Evolutionary conservation across 495 filamentous ascomycete species (phyloP).

Genomic region (Staphylotrichum longicolle): DNA sequence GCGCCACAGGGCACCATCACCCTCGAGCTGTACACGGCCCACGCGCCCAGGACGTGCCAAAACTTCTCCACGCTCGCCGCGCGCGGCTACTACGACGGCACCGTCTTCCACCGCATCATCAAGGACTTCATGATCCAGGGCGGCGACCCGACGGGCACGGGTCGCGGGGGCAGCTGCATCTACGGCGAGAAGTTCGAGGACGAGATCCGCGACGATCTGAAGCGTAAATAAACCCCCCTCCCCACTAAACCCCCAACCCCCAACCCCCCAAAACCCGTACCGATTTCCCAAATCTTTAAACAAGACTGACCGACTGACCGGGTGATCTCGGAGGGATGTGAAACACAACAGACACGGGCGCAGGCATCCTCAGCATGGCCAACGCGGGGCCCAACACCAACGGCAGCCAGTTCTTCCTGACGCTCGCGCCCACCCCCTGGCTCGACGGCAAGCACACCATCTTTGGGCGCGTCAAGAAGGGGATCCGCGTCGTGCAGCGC

Average conservation of each 20-base stretch:
- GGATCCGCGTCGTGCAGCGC: slow-evolving; percentile 77
- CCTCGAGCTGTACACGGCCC: slow-evolving; percentile 75
- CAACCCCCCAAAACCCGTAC: no score
- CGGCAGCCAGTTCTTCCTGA: slow-evolving; percentile 85
- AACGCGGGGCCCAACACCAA: slow-evolving; percentile 94
- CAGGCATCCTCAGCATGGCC: slow-evolving; percentile 92
- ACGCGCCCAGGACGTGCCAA: slow-evolving; percentile 64
- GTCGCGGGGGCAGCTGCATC: slow-evolving; percentile 84
- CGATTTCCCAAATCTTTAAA: not conserved
- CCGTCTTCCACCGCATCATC: slow-evolving; percentile 92
- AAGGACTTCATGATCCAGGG: slow-evolving; percentile 96
- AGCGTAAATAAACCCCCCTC: slow-evolving; percentile 44
- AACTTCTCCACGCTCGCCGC: slow-evolving; percentile 80
- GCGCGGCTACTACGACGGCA: slow-evolving; percentile 81
- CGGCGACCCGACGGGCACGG: slow-evolving; percentile 94
- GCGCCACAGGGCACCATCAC: slow-evolving; percentile 65
- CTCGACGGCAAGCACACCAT: slow-evolving; percentile 97
- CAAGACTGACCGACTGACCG: not conserved
- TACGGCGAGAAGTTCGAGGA: slow-evolving; percentile 96
- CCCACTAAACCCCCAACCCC: not conserved
- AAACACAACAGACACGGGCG: slow-evolving; percentile 64
- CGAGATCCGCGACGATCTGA: slow-evolving; percentile 72
- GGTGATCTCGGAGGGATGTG: no score
- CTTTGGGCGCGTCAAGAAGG: slow-evolving; percentile 86
- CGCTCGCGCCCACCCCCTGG: slow-evolving; percentile 93